Base-by-base conservation (phyloP, 2,329 filamentous ascomycete species). In the Penicillium frequentans region DNA sequence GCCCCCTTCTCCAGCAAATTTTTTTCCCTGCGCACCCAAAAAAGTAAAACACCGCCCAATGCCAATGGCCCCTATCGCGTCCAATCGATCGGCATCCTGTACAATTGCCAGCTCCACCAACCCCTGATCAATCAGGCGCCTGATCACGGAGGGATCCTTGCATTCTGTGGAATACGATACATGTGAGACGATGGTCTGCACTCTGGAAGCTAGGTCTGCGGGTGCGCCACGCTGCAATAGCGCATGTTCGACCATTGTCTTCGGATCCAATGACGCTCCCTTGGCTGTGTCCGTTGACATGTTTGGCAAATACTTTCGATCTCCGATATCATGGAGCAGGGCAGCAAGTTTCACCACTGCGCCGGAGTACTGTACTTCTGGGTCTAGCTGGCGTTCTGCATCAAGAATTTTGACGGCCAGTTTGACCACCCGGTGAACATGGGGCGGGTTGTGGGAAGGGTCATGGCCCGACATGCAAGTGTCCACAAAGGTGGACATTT, bases 21-120 rank as follows among this genome's bases (percentile, higher is more conserved):
- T 67, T 46, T 64, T 64, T 14, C 69, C 66, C 57, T 70, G 65
- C 9, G 86, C 88, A 0, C 88, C 92, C 0, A 89, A 86, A 71
- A 86, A 97, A 0, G 88, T 86, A 71, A 95, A 93, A 42, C 84
- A 85, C 44, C 93, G 80, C 2, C 85, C 93, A 55, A 96, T 87
- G 0, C 93, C 93, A 29, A 97, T 84, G 0, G 90, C 91, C 1
- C 93, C 93, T 49, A 97, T 87, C 4, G 92, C 90, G 75, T 98
- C 93, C n/a, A 98, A 79, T 7, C 93, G 82, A 77, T 97, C 93
- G 4, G 93, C 93, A 73, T 97, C 93, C 76, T 97, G 93, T 31
- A 97, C 91, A 48, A 96, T 84, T 0, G 86, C 92, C 33, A 95
- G 78, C 73, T 95, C 91, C 1, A 90, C 90, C 70, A 90, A 79